Percentiles rank a stretch among this genome's conserved stretches.
These are phyloP conservation scores for Tetrahymena malaccensis DNA, from an alignment of 73 alveolate species.

Conservation along the genomic window DNA sequence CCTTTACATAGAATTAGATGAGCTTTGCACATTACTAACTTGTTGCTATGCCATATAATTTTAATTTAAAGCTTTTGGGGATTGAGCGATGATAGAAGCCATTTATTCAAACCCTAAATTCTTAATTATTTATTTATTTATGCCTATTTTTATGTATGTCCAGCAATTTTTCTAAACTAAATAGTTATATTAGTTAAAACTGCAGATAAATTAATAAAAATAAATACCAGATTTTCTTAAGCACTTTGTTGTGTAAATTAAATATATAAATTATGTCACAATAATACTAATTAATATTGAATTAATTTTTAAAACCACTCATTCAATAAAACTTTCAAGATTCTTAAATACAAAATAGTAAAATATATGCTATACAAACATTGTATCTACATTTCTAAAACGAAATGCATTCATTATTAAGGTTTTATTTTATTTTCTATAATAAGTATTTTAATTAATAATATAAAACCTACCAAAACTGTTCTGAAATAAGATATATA, in stretches of 20 bases:
- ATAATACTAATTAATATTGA: background rate
- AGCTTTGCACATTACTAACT: background rate
- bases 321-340: background rate
- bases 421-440: too few relatives aligned
- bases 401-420: too few relatives aligned
- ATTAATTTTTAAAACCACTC: background rate
- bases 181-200: background rate
- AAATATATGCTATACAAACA: too few relatives aligned
- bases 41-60: background rate
- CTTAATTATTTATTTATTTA: background rate
- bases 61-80: background rate
- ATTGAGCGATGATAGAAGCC: background rate
- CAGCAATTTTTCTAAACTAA: background rate
- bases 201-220: background rate
- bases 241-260: background rate
- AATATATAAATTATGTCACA: background rate
- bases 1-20: background rate
- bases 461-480: too few relatives aligned
- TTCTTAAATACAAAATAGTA: background rate
- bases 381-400: too few relatives aligned
- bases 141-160: background rate
- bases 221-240: background rate
- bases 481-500: too few relatives aligned
- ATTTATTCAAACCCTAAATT: background rate
- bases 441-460: too few relatives aligned